Base-by-base conservation (phyloP, 495 filamentous ascomycete species). In the Bathelium albidoporum region DNA sequence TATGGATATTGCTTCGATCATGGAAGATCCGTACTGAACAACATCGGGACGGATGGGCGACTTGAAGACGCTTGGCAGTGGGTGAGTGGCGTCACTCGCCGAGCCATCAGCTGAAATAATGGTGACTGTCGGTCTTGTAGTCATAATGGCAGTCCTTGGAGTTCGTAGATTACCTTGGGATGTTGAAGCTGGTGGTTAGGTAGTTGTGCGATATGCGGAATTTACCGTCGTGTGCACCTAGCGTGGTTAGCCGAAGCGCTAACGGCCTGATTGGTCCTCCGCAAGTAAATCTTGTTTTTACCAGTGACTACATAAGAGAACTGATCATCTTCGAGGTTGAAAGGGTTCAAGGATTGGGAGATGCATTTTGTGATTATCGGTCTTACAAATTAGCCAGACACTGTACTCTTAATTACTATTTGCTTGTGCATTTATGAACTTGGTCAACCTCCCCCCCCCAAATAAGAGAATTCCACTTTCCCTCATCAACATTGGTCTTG, bases 21-120 rank as follows among this genome's bases (percentile, higher is more conserved):
- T 16, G n/a, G 20, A 24, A 14, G 28, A 55, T 39, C 63, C 80
- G 76, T 89, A 88, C 85, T 97, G 94, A 72, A 98, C 95, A 74
- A 98, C 96, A 80, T 98, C 94, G 70, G 90, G 90, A 78, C 94
- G 95, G 83, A 98, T 97, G 65, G 95, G 94, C 66, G 89, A 82
- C 76, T 83, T 82, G 87, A 98, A 98, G 79, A 98, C 94, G 75
- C 88, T 82, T 71, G 94, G 94, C 66, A 98, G 87, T 74, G 93
- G 85, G 78, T 89, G 83, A 72, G 91, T 92, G 73, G 85, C 83
- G 75, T 88, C 88, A 81, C 86, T 88, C 80, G 93, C 80, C 78
- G 86, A 83, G 80, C 94, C 95, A 85, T 95, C 91, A 77, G 89
- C 89, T 76, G 84, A 82, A 81, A 95, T 84, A 79, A 98, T 90